Percentiles rank a stretch among this genome's conserved stretches.
Conservation (phyloP, 371 early-diverging fungal genomes). For the Thermomucor indicae-seudaticae region DNA sequence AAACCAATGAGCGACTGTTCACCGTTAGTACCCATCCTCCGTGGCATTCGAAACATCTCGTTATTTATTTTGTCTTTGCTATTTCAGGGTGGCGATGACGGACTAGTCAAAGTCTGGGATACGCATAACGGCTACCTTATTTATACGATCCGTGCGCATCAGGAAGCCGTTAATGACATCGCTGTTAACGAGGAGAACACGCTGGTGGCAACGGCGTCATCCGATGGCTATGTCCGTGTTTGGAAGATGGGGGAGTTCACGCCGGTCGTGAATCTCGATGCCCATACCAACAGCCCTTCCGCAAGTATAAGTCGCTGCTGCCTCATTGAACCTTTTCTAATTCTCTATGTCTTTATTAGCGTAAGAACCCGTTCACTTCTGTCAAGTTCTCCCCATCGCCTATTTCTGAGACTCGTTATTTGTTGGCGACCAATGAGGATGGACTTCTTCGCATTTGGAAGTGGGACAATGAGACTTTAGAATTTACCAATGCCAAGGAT, state of each 20-base stretch:
- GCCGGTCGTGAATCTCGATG: constrained; percentile 60
- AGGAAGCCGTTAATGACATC: constrained; percentile 76
- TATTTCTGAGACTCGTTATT: constrained; percentile 60
- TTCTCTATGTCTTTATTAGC: constrained; percentile 8
- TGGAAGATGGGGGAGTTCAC: constrained; percentile 78
- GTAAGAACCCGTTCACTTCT: constrained; percentile 67
- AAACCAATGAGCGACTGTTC: constrained; percentile 66
- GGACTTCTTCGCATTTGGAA: constrained; percentile 72
- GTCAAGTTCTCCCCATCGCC: constrained; percentile 87
- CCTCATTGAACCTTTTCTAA: background rate
- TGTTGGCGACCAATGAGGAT: constrained; percentile 77
- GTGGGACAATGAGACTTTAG: constrained; percentile 61
- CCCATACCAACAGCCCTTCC: no score
- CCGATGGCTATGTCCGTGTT: constrained; percentile 75
- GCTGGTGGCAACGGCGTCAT: constrained; percentile 79
- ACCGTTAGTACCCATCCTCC: no score
- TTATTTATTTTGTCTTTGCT: no score
- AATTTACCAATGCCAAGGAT: constrained; percentile 44
- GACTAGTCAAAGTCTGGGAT: constrained; percentile 85
- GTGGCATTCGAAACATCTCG: no score
- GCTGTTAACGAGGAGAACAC: constrained; percentile 79
- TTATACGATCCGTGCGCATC: constrained; percentile 80
- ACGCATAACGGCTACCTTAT: constrained; percentile 77
- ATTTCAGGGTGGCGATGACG: constrained; percentile 86
- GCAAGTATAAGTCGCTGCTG: constrained; percentile 14